Conservation (phyloP, 2,329 filamentous ascomycete species). For the Aspergillus sergii region DNA sequence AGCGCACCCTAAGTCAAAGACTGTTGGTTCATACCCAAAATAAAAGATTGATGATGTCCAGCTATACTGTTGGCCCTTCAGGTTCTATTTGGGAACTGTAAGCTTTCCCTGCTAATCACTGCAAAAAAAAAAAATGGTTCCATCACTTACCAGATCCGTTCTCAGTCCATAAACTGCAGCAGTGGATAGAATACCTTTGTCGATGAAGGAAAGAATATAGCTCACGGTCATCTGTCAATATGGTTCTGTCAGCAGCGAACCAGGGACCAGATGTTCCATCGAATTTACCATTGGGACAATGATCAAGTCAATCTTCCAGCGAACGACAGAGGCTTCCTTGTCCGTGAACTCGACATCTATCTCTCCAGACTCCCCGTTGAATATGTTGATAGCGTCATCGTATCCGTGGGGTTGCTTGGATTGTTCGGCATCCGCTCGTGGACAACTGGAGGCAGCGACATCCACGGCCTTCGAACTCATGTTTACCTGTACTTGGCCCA, state of each 20-base stretch:
- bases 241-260: background rate
- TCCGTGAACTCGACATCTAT: background rate
- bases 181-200: background rate
- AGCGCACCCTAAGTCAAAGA: too few species aligned
- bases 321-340: background rate
- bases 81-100: background rate
- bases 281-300: background rate
- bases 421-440: background rate
- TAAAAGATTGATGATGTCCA: conserved; percentile 1
- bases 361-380: background rate
- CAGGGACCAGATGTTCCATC: background rate
- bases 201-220: background rate
- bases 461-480: background rate
- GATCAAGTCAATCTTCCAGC: conserved; percentile 1
- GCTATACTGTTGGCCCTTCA: background rate
- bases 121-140: background rate
- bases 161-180: background rate
- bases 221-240: background rate
- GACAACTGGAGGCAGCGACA: background rate
- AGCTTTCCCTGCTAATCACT: too few species aligned
- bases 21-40: background rate
- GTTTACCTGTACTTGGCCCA: background rate
- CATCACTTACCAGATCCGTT: background rate
- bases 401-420: background rate
- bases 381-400: background rate